Evolutionary conservation across 148 eudicot genomes (phyloP).

Genomic region (Vaccinium darrowii): DNA sequence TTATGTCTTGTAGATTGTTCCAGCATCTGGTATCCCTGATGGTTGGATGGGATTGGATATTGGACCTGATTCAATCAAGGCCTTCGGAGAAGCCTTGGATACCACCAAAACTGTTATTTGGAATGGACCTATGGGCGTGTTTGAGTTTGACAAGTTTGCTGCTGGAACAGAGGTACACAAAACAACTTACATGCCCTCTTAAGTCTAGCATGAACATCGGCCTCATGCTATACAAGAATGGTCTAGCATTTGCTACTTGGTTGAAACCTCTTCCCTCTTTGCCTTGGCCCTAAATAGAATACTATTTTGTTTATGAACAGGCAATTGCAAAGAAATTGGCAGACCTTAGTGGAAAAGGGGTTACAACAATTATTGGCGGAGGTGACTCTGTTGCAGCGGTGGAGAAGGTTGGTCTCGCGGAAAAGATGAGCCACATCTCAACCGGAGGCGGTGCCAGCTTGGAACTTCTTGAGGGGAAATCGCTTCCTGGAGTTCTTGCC

Average conservation of each 20-base stretch:
- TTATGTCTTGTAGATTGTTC: conserved; percentile 54
- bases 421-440: conserved; percentile 96
- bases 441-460: conserved; percentile 98
- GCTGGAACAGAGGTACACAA: conserved; percentile 75
- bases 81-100: conserved; percentile 72
- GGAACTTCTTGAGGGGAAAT: conserved; percentile 90
- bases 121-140: conserved; percentile 99
- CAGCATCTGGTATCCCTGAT: conserved; percentile 82
- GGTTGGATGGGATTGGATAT: conserved; percentile 99
- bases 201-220: neutral
- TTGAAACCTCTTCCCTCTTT: neutral
- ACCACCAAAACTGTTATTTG: conserved; percentile 88
- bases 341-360: conserved; percentile 79
- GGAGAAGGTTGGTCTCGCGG: conserved; percentile 88
- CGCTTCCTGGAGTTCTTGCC: conserved; percentile 86
- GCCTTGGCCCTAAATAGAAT: neutral
- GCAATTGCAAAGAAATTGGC: conserved; percentile 82
- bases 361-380: conserved; percentile 89
- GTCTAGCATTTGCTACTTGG: neutral
- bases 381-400: conserved; percentile 96
- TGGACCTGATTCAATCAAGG: conserved; percentile 82
- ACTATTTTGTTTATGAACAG: conserved; percentile 29
- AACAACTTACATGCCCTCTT: neutral
- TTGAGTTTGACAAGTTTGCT: conserved; percentile 90
- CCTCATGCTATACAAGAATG: neutral